Percentiles rank a stretch among this genome's conserved stretches.
Evolutionary conservation across 73 alveolate genomes (phyloP).

Genomic region (Blepharisma japonicum): DNA sequence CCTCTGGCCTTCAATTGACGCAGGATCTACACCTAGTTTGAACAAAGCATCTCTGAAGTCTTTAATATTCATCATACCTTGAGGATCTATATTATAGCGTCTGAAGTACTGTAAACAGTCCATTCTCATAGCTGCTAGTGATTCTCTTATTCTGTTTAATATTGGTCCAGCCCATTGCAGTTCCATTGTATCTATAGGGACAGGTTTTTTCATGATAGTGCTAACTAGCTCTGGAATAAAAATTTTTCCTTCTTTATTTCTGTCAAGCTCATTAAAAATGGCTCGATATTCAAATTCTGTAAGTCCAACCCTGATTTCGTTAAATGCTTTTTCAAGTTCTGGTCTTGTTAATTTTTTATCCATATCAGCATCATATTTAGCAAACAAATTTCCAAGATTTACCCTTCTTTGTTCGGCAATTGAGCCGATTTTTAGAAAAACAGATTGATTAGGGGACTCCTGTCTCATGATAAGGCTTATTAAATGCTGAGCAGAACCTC

Average conservation of each 20-base stretch:
- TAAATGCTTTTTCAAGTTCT: slow-evolving; percentile 10
- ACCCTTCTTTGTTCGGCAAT: neutral
- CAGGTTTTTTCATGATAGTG: neutral
- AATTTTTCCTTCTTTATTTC: neutral
- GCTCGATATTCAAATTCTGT: neutral
- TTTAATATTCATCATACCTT: neutral
- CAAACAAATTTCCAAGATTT: neutral
- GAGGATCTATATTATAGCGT: neutral
- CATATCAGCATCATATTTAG: neutral
- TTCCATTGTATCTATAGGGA: neutral
- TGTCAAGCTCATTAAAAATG: neutral
- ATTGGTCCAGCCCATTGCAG: slow-evolving; percentile 21
- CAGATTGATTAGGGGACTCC: neutral
- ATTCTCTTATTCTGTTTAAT: neutral
- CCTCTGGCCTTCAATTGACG: slow-evolving; percentile 11
- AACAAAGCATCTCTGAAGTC: slow-evolving; percentile 28
- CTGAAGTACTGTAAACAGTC: neutral
- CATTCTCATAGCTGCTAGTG: neutral
- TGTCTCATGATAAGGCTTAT: neutral
- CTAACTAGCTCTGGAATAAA: slow-evolving; percentile 6
- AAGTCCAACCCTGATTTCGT: neutral
- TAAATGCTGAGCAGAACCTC: slow-evolving; percentile 16
- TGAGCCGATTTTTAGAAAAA: neutral
- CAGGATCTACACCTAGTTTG: slow-evolving; percentile 27
- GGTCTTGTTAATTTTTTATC: neutral